phyloP scores from a whole-genome alignment of 768 basidiomycete species.

The Antrodiella citrinella region DNA sequence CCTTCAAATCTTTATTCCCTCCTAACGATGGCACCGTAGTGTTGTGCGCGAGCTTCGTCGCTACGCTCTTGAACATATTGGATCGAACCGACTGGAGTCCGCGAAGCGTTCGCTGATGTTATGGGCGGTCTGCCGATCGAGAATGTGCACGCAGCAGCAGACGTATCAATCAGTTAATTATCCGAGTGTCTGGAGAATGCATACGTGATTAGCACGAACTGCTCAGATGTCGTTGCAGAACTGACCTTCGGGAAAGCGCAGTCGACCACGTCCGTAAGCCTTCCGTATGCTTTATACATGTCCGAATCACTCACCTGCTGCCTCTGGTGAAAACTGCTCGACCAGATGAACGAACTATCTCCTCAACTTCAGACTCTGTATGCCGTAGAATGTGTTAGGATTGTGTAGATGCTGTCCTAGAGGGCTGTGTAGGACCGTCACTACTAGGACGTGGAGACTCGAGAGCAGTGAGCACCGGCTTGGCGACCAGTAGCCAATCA shows the following conservation, averaged over 20 bases:
- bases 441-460: neutral
- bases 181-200: neutral
- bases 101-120: neutral
- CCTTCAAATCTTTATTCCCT: slow-evolving; percentile 73
- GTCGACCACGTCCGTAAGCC: too few species aligned
- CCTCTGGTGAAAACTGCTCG: neutral
- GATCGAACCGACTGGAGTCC: neutral
- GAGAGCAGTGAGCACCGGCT: neutral
- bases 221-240: too few species aligned
- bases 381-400: neutral
- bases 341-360: neutral
- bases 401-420: neutral
- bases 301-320: neutral
- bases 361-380: neutral
- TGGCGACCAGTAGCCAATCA: neutral
- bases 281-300: too few species aligned
- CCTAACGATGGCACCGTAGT: slow-evolving; percentile 65
- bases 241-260: too few species aligned
- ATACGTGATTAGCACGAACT: too few species aligned
- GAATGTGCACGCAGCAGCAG: neutral
- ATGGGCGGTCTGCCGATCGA: neutral
- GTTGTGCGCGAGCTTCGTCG: slow-evolving; percentile 84
- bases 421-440: neutral
- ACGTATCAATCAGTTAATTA: neutral
- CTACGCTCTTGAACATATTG: slow-evolving; percentile 68